These are phyloP conservation scores for Fragaria iinumae DNA, from an alignment of 306 rosid genomes.

Conservation along the genomic window DNA sequence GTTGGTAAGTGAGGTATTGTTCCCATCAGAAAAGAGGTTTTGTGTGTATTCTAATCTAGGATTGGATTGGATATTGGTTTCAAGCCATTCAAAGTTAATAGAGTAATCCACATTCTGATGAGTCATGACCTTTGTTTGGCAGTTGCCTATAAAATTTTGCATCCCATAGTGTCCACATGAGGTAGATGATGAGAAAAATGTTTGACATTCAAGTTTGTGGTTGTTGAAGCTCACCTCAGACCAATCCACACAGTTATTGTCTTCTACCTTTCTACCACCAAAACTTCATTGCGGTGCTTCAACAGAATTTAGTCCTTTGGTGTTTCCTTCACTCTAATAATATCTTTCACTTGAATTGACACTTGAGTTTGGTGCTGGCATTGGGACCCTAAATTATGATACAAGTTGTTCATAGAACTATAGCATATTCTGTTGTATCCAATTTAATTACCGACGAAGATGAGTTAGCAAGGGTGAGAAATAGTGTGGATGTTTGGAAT, in stretches of 20 bases:
- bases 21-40: neutral
- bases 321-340: slow-evolving; percentile 5
- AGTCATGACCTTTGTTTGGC: slow-evolving; percentile 10
- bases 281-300: slow-evolving; percentile 3
- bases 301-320: neutral
- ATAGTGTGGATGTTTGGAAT: neutral
- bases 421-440: slow-evolving; percentile 18
- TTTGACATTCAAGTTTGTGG: slow-evolving; percentile 31
- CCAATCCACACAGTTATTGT: slow-evolving; percentile 32
- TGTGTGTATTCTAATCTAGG: slow-evolving; percentile 3
- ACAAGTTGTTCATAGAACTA: neutral
- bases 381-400: slow-evolving; percentile 14
- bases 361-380: slow-evolving; percentile 4
- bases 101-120: slow-evolving; percentile 9
- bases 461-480: neutral
- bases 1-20: neutral
- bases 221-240: slow-evolving; percentile 26
- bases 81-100: slow-evolving; percentile 17
- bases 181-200: slow-evolving; percentile 19
- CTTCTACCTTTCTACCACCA: slow-evolving; percentile 13
- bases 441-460: neutral
- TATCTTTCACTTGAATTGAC: neutral
- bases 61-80: slow-evolving; percentile 22
- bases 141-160: neutral
- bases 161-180: slow-evolving; percentile 15